A percentile compares a stretch with the other conserved stretches of the same genome.
Evolutionary conservation across 768 basidiomycete species (phyloP).

Genomic region (Mycena haematopus): DNA sequence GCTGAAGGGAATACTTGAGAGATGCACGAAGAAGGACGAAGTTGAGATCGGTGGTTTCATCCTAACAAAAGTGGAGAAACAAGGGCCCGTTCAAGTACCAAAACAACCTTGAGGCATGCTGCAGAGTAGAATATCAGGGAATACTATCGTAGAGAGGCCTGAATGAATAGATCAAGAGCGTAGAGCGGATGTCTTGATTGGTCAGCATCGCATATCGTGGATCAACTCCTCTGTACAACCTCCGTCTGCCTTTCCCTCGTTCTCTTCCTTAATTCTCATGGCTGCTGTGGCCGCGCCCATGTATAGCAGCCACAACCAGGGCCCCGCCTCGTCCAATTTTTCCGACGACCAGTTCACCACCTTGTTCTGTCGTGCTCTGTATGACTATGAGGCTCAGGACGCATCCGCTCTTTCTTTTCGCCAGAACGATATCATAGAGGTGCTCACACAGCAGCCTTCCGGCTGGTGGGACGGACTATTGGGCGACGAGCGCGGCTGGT

Average conservation of each 20-base stretch:
- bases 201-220: neutral
- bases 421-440: constrained; percentile 91
- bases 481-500: constrained; percentile 91
- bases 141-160: too few species aligned
- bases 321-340: constrained; percentile 31
- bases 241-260: constrained; percentile 6
- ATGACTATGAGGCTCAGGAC: constrained; percentile 90
- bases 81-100: too few species aligned
- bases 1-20: too few species aligned
- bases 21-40: too few species aligned
- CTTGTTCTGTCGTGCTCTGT: constrained; percentile 90
- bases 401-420: constrained; percentile 87
- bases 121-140: too few species aligned
- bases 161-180: too few species aligned
- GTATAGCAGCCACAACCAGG: constrained; percentile 23
- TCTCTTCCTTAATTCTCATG: constrained; percentile 24
- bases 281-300: constrained; percentile 29
- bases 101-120: too few species aligned
- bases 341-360: constrained; percentile 68
- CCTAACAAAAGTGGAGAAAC: too few species aligned
- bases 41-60: too few species aligned
- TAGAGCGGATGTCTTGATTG: neutral
- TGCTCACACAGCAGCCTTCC: constrained; percentile 86
- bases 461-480: constrained; percentile 99
- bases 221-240: neutral